These are phyloP conservation scores for Candida cerambycidarum DNA, from an alignment of 805 yeast genomes.

Conservation along the genomic window DNA sequence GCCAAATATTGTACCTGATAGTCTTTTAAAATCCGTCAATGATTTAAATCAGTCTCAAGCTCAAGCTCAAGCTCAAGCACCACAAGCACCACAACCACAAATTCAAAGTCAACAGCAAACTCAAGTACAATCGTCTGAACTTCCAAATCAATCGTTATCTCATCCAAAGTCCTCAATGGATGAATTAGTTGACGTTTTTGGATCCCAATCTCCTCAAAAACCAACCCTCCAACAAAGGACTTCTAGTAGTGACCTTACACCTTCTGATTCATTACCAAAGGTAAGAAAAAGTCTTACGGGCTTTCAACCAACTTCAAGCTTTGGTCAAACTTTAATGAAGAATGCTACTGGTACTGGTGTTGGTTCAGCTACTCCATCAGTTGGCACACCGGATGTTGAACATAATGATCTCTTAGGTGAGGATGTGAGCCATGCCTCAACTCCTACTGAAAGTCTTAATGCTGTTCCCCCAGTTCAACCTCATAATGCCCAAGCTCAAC, in stretches of 20 bases:
- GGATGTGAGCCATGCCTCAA: slow-evolving; percentile 21
- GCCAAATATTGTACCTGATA: slow-evolving; percentile 76
- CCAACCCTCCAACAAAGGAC: slow-evolving; percentile 22
- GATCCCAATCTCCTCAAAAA: slow-evolving; percentile 25
- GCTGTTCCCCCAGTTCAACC: slow-evolving; percentile 13
- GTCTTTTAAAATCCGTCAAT: slow-evolving; percentile 44
- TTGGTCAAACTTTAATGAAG: slow-evolving; percentile 71
- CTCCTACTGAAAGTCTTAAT: background rate
- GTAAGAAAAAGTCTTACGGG: slow-evolving; percentile 35
- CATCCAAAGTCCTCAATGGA: slow-evolving; percentile 54
- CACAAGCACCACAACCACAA: slow-evolving; percentile 4
- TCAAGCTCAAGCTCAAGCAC: background rate
- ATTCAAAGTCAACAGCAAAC: no score
- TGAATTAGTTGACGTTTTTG: slow-evolving; percentile 58
- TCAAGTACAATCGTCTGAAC: background rate
- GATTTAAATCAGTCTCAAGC: slow-evolving; percentile 10
- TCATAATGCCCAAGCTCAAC: background rate
- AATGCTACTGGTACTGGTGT: slow-evolving; percentile 13
- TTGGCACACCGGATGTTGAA: slow-evolving; percentile 16
- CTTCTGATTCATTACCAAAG: slow-evolving; percentile 29
- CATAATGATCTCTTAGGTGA: slow-evolving; percentile 33
- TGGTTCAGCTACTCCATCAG: slow-evolving; percentile 4
- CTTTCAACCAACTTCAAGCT: slow-evolving; percentile 80
- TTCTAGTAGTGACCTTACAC: slow-evolving; percentile 36
- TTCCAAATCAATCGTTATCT: slow-evolving; percentile 16